Base-by-base conservation (phyloP, 495 filamentous ascomycete genomes). In the Xylaria castorea region DNA sequence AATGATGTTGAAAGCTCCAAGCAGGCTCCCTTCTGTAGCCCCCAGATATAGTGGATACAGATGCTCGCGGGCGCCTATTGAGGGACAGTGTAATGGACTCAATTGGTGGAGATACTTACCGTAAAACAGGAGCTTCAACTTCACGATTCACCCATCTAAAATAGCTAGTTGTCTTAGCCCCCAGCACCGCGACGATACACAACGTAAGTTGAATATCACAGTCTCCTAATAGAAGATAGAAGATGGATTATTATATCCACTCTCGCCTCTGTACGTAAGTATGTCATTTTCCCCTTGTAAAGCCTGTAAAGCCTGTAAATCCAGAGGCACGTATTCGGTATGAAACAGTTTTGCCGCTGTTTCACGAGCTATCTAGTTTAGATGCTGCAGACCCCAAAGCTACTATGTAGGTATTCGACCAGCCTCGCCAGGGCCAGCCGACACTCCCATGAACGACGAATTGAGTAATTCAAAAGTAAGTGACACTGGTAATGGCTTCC, bases 11-110 rank as follows among this genome's bases (percentile, higher is more conserved):
- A 20, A n/a, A 38, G 57, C 57, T 61, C 8, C 57, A 22, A 38
- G 58, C 58, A 38, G 38, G 58, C 58, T 38, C 58, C 58, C 58
- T 61, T n/a, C 34, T 38, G n/a, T 22, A 20, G 34, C 58, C 58
- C 58, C 58, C 34, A 60, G 55, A 60, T 36, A 61, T 38, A 61
- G 58, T 61, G 58, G 58, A 38, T 38, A 38, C 18, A 36, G 9
- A 38, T 61, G 58, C 18, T 61, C 18, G 32, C 58, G 32, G 58
- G 58, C 58, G 58, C 58, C 58, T 61, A 36, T 32, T 36, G 30
- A 18, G 58, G 58, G 76, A 76, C 16, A 61, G 58, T 61, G 58
- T 61, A 22, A 38, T 14, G 32, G 77, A 9, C 20, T 36, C 12
- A 30, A 60, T 55, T 53, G 51, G 51, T 55, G 51, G 51, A 27